A percentile compares a stretch with the other conserved stretches of the same genome.
Conservation (phyloP, 2,329 filamentous ascomycete genomes). For the Pestalotiopsis sp. region DNA sequence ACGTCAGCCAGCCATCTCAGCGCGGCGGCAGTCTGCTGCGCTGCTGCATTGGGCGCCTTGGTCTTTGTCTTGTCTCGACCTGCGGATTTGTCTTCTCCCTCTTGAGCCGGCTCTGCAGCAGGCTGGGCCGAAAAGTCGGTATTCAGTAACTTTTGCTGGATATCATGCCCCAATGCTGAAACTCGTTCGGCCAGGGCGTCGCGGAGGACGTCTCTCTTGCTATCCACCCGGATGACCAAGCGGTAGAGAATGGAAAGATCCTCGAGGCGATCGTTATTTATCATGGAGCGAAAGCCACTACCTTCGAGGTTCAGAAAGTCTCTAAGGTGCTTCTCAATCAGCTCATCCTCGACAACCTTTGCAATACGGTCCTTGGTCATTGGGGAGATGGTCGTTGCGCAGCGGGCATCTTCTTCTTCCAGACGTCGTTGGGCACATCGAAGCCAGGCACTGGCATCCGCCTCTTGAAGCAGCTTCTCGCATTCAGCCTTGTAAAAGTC, state of each 20-base stretch:
- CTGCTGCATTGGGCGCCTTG: constrained; percentile 60
- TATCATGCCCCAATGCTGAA: constrained; percentile 77
- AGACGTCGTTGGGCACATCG: constrained; percentile 75
- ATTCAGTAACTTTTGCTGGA: constrained; percentile 70
- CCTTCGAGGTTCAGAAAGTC: constrained; percentile 84
- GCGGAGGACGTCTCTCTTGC: constrained; percentile 70
- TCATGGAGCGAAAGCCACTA: constrained; percentile 85
- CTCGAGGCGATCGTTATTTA: constrained; percentile 81
- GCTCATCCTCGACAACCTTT: constrained; percentile 75
- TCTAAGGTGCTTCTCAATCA: constrained; percentile 76
- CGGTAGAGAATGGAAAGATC: constrained; percentile 82
- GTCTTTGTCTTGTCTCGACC: constrained; percentile 50
- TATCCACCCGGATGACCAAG: constrained; percentile 77
- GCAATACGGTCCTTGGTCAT: constrained; percentile 75
- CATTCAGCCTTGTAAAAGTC: constrained; percentile 79
- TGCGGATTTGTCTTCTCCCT: constrained; percentile 23
- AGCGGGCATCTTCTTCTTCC: constrained; percentile 79
- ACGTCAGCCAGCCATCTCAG: constrained; percentile 97
- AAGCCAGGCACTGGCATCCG: constrained; percentile 82
- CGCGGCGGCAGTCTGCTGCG: constrained; percentile 82
- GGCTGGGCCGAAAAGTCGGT: constrained; percentile 51
- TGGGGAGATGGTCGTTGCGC: constrained; percentile 77
- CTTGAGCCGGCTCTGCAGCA: constrained; percentile 39
- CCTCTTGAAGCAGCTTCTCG: constrained; percentile 71
- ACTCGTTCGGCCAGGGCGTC: constrained; percentile 74